These are phyloP conservation scores for Pythium apleroticum DNA, from an alignment of 352 stramenopile species.

Conservation along the genomic window DNA sequence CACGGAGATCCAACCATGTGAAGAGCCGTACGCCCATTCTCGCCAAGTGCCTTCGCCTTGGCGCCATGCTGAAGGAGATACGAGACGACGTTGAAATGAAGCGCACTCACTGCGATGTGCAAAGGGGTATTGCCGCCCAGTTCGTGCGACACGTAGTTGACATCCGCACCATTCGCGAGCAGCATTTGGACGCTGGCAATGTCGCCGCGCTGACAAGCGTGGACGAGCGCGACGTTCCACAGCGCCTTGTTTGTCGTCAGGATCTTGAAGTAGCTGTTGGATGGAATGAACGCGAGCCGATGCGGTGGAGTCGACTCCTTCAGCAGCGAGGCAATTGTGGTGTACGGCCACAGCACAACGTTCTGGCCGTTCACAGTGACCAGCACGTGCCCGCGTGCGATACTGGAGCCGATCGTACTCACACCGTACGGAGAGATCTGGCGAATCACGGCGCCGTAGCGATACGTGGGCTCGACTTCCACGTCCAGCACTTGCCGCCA, in stretches of 20 bases:
- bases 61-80: conserved; percentile 86
- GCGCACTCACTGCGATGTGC: conserved; percentile 73
- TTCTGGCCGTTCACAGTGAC: conserved; percentile 88
- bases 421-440: conserved; percentile 75
- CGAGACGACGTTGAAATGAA: conserved; percentile 87
- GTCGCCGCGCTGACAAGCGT: conserved; percentile 83
- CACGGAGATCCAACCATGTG: conserved; percentile 81
- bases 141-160: conserved; percentile 87
- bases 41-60: conserved; percentile 72
- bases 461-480: conserved; percentile 81
- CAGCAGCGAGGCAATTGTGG: conserved; percentile 64
- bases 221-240: conserved; percentile 88
- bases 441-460: conserved; percentile 77
- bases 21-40: conserved; percentile 66
- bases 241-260: conserved; percentile 84
- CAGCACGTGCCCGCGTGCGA: conserved; percentile 75
- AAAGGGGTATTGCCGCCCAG: conserved; percentile 77
- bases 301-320: conserved; percentile 68
- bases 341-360: conserved; percentile 83
- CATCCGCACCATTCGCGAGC: conserved; percentile 80
- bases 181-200: conserved; percentile 88
- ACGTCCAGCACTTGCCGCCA: conserved; percentile 82
- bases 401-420: conserved; percentile 68
- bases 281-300: conserved; percentile 83
- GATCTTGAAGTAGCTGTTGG: conserved; percentile 86